Percentiles rank a stretch among this genome's conserved stretches.
phyloP scores from a whole-genome alignment of 1,284 basidiomycete species.

The Ustilago xerochloae region DNA sequence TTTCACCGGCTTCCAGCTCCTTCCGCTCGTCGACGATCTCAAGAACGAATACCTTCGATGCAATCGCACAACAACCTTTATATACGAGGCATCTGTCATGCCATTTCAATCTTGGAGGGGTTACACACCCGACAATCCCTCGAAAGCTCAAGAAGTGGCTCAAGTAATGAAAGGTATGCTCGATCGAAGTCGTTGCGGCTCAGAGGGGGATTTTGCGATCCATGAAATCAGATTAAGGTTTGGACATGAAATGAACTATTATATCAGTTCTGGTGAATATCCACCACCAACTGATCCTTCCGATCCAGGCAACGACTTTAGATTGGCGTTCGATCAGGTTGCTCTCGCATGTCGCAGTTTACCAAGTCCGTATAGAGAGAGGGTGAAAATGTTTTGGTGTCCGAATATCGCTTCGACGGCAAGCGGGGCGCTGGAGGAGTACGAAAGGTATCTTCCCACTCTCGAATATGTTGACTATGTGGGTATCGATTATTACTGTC shows the following conservation, averaged over 20 bases:
- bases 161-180: slow-evolving; percentile 19
- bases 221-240: slow-evolving; percentile 24
- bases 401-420: slow-evolving; percentile 38
- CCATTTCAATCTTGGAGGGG: slow-evolving; percentile 36
- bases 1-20: slow-evolving; percentile 35
- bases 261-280: slow-evolving; percentile 29
- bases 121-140: slow-evolving; percentile 13
- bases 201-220: slow-evolving; percentile 7
- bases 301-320: slow-evolving; percentile 14
- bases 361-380: not conserved
- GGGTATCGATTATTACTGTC: slow-evolving; percentile 47
- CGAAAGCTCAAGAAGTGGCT: slow-evolving; percentile 23
- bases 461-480: slow-evolving; percentile 28
- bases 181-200: slow-evolving; percentile 3
- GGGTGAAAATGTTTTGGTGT: slow-evolving; percentile 40
- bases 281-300: slow-evolving; percentile 8
- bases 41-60: slow-evolving; percentile 3
- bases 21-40: slow-evolving; percentile 35
- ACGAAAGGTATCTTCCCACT: slow-evolving; percentile 20
- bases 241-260: slow-evolving; percentile 45
- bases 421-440: slow-evolving; percentile 18
- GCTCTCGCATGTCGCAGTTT: slow-evolving; percentile 17
- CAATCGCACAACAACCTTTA: not conserved
- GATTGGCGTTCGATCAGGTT: slow-evolving; percentile 26
- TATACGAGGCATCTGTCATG: slow-evolving; percentile 43